Conservation (phyloP, 2,329 filamentous ascomycete species). For the Sporothrix variecibatus region DNA sequence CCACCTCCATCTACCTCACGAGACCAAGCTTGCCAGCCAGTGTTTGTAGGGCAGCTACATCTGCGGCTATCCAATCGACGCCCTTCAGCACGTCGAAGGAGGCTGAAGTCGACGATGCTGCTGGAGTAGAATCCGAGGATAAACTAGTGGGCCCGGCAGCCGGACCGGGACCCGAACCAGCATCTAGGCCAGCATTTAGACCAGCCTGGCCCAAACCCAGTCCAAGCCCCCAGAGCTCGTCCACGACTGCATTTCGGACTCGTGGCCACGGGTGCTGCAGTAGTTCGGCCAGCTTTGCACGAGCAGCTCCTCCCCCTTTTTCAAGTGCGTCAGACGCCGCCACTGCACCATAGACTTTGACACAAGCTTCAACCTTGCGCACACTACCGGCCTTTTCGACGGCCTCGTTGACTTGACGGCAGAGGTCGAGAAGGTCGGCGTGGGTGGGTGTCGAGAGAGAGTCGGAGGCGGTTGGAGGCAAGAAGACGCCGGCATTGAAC, state of each 20-base stretch:
- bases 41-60: constrained; percentile 47
- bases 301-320: constrained; percentile 52
- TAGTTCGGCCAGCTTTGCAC: constrained; percentile 71
- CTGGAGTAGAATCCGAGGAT: background rate
- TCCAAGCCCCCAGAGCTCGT: constrained; percentile 58
- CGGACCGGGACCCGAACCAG: background rate
- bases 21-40: constrained; percentile 47
- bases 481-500: constrained; percentile 61
- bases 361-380: constrained; percentile 75
- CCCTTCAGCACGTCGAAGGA: constrained; percentile 44
- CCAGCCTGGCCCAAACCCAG: constrained; percentile 34
- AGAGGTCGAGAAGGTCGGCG: constrained; percentile 58
- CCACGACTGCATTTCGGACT: constrained; percentile 62
- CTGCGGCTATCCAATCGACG: constrained; percentile 60
- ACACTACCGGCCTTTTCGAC: constrained; percentile 84
- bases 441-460: constrained; percentile 33
- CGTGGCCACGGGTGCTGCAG: constrained; percentile 81
- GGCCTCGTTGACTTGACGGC: constrained; percentile 71
- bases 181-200: constrained; percentile 29
- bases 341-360: constrained; percentile 76
- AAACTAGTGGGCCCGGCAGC: background rate
- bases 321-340: constrained; percentile 40
- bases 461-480: constrained; percentile 24
- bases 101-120: background rate
- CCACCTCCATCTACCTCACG: background rate